Base-by-base conservation (phyloP, 495 filamentous ascomycete species). In the Penicillium paradoxum region DNA sequence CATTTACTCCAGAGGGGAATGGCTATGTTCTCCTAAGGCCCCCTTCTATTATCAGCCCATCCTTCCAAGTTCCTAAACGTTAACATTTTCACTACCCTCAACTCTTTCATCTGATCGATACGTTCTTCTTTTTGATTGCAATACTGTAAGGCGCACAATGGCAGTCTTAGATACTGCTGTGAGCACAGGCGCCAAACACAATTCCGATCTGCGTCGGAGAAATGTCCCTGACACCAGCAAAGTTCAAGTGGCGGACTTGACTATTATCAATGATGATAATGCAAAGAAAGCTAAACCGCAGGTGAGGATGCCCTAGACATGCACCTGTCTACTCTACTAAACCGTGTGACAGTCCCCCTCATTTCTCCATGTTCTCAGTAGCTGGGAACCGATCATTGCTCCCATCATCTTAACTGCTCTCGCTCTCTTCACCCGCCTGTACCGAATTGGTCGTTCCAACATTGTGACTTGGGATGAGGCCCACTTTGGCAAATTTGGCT, bases 401-500 rank as follows among this genome's bases (percentile, higher is more conserved):
- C 93, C 95, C 33, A 65, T 96, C 49, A 66, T 98, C 57, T 90
- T 98, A 71, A 98, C 93, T 21, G 73, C 81, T 34, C 73, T 96
- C 27, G 83, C 95, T 42, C 85, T 96, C 74, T 97, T 97, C 76
- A 98, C 95, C 44, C 85, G 93, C 53, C 77, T 96, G 73, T 97
- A 88, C 71, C 95, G 88, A 73, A 97, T 98, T 69, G 93, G 93
- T 46, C 79, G 91, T 51, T 97, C 93, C 45, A 81, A 87, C 54
- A 96, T 98, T 64, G 93, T 98, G 30, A 98, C 93, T 30, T 98
- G 93, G 93, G 93, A 98, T 72, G 91, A 96, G 80, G 91, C 91
- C 50, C 91, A 96, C 70, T 98, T 98, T 72, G 93, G 93, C 60
- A 98, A 98, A 72, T 98, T 98, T 71, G 93, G 93, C 54, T 97